Evolutionary conservation across 202 grass and related monocot species (phyloP).

Genomic region (Tripidium arundinaceum): DNA sequence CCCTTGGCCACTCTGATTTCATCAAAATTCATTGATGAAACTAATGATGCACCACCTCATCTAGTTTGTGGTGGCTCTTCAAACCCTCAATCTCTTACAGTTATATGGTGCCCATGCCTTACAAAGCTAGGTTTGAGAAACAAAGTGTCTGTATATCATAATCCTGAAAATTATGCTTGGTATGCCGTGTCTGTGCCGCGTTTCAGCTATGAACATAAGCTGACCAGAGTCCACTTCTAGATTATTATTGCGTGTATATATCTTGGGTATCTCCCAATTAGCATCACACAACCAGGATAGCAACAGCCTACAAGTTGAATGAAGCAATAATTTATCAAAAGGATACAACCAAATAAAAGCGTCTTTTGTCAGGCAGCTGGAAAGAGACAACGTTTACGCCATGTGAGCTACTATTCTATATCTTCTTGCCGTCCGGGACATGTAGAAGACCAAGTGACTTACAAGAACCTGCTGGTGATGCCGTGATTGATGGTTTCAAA

Average conservation of each 20-base stretch:
- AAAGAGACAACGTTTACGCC: too few species aligned
- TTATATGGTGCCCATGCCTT: not conserved
- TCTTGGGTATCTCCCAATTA: not conserved
- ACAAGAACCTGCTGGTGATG: not conserved
- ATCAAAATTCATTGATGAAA: not conserved
- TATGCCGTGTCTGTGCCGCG: not conserved
- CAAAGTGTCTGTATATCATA: not conserved
- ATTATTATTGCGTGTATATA: not conserved
- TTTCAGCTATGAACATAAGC: not conserved
- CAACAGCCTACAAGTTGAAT: not conserved
- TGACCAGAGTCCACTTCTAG: not conserved
- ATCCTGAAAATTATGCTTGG: not conserved
- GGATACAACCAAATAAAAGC: too few species aligned
- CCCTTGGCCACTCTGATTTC: too few species aligned
- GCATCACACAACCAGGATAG: not conserved
- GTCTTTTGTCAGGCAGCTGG: too few species aligned
- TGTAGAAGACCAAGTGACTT: not conserved
- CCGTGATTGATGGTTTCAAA: conserved; percentile 21
- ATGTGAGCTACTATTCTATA: too few species aligned
- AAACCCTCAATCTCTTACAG: not conserved
- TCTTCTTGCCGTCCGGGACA: too few species aligned
- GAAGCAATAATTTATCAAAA: not conserved
- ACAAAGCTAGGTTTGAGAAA: not conserved
- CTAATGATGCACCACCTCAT: not conserved
- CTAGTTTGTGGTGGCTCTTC: not conserved